Conservation (phyloP, 176 grass and related monocot species). For the Avena eriantha region DNA sequence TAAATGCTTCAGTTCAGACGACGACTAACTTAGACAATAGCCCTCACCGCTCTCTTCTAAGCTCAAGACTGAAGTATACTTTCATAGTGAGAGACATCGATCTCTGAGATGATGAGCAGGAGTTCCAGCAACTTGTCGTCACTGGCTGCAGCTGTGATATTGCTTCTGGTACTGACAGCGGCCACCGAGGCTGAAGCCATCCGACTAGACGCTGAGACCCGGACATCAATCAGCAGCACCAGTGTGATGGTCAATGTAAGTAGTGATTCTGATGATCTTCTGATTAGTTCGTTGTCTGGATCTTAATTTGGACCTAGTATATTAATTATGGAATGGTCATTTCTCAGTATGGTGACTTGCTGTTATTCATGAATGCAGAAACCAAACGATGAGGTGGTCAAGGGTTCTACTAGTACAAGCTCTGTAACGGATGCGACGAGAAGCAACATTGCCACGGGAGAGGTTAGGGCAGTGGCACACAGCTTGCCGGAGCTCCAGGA, state of each 20-base stretch:
- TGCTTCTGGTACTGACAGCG: conserved; percentile 31
- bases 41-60: background rate
- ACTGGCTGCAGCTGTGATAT: conserved; percentile 1
- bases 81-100: background rate
- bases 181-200: conserved; percentile 42
- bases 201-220: conserved; percentile 53
- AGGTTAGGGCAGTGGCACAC: conserved; percentile 37
- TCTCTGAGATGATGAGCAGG: conserved; percentile 35
- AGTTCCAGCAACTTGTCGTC: background rate
- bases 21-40: background rate
- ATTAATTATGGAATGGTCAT: too few species aligned
- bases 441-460: conserved; percentile 7
- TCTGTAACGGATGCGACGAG: conserved; percentile 27
- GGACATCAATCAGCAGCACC: conserved; percentile 17
- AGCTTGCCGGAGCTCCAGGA: conserved; percentile 63
- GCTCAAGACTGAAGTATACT: background rate
- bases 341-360: background rate
- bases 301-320: background rate
- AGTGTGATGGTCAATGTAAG: conserved; percentile 37
- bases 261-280: background rate
- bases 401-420: background rate
- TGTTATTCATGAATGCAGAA: conserved; percentile 32
- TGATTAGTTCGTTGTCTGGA: background rate
- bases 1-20: conserved; percentile 30
- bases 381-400: conserved; percentile 12